Percentiles rank a stretch among this genome's conserved stretches.
phyloP scores from a whole-genome alignment of 345 rosid species.

The Lepidium sativum region DNA sequence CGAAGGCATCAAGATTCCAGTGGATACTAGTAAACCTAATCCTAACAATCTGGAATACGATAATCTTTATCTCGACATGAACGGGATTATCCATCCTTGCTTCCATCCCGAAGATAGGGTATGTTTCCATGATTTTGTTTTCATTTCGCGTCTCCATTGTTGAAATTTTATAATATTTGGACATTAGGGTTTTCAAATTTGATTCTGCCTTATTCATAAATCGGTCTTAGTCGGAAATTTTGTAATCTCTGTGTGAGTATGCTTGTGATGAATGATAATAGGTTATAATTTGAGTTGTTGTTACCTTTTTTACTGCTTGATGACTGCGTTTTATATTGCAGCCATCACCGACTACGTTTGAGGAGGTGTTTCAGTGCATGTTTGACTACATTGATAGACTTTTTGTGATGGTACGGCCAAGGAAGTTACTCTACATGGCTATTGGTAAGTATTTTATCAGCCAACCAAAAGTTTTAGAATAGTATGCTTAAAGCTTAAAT shows the following conservation, averaged over 20 bases:
- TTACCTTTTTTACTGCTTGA: not conserved
- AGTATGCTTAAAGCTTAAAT: not conserved
- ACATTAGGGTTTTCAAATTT: not conserved
- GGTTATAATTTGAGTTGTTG: not conserved
- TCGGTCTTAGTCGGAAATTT: no score
- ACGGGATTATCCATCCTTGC: conserved; percentile 97
- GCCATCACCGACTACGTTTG: conserved; percentile 67
- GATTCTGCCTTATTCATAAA: not conserved
- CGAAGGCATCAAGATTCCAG: conserved; percentile 75
- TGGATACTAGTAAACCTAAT: conserved; percentile 83
- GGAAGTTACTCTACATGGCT: conserved; percentile 81
- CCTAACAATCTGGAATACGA: conserved; percentile 83
- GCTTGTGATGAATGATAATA: not conserved
- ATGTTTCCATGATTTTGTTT: conserved; percentile 1
- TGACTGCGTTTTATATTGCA: conserved; percentile 31
- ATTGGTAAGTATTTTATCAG: conserved; percentile 47
- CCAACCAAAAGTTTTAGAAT: not conserved
- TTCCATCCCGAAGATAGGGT: conserved; percentile 98
- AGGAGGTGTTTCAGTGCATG: conserved; percentile 77
- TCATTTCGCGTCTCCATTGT: no score
- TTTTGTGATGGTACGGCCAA: conserved; percentile 88
- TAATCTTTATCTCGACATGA: conserved; percentile 96
- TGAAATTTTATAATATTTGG: not conserved
- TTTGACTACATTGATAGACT: conserved; percentile 88
- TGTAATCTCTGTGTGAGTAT: not conserved